Percentiles rank a stretch among this genome's conserved stretches.
Conservation (phyloP, 1,139 yeast species). For the Groenewaldozyma auringiensis region DNA sequence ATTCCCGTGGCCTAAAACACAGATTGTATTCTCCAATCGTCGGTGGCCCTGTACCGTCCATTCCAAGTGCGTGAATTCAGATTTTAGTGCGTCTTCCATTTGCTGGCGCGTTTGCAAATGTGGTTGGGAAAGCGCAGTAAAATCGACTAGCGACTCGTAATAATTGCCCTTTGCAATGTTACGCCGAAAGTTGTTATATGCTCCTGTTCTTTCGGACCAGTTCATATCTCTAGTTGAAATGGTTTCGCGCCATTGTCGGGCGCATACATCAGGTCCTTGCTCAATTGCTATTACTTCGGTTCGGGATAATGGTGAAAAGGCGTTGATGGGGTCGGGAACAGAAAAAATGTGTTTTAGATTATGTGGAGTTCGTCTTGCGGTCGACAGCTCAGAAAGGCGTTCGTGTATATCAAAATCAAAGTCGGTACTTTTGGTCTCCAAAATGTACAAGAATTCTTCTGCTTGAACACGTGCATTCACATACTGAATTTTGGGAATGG, state of each 20-base stretch:
- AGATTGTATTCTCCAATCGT: neutral
- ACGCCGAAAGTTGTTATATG: neutral
- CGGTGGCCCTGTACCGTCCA: neutral
- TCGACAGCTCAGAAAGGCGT: neutral
- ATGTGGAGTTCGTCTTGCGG: neutral
- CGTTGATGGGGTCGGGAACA: neutral
- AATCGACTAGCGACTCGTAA: neutral
- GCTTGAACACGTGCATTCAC: neutral
- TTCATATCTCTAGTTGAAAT: neutral
- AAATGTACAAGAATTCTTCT: neutral
- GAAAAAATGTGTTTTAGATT: neutral
- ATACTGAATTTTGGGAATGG: neutral
- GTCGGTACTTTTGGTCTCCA: slow-evolving; percentile 1
- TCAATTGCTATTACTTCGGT: neutral
- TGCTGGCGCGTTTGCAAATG: neutral
- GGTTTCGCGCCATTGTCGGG: neutral
- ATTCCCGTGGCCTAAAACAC: neutral
- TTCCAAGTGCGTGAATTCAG: neutral
- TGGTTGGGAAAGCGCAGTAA: neutral
- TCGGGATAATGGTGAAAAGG: neutral
- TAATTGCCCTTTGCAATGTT: neutral
- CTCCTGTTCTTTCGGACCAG: neutral
- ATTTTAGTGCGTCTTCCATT: neutral
- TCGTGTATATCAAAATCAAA: neutral
- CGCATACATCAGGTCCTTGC: neutral